Evolutionary conservation across 257 asterid genomes (phyloP).

Genomic region (Solanum appendiculatum): DNA sequence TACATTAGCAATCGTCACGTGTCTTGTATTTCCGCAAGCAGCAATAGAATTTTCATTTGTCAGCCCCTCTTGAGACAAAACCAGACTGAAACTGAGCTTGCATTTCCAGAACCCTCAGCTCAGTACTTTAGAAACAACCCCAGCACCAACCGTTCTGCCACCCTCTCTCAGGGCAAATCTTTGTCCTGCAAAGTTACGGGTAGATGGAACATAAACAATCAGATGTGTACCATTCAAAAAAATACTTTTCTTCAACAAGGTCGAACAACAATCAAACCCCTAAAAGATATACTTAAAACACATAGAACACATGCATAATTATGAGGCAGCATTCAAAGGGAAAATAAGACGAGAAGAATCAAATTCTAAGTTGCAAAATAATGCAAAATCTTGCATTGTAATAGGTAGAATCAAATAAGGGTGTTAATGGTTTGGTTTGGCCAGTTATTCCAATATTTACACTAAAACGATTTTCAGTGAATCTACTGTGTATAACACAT

Average conservation of each 20-base stretch:
- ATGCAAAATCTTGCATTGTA: neutral
- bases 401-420: neutral
- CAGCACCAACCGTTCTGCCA: constrained; percentile 98
- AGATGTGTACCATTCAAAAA: neutral
- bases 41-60: neutral
- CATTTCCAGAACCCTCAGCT: constrained; percentile 28
- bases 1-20: neutral
- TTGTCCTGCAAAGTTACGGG: constrained; percentile 56
- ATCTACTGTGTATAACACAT: neutral
- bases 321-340: neutral
- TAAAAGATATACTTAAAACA: neutral
- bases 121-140: constrained; percentile 83
- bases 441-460: neutral
- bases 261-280: neutral
- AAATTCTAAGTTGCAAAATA: neutral
- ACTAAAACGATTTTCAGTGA: neutral
- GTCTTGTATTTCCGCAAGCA: neutral
- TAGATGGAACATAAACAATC: neutral
- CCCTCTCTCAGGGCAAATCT: constrained; percentile 99
- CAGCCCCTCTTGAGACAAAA: constrained; percentile 1
- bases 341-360: neutral
- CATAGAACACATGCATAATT: neutral
- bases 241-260: neutral
- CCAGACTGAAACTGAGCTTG: neutral
- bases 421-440: neutral